Evolutionary conservation across 495 filamentous ascomycete genomes (phyloP).

Genomic region (Symbiotaphrina buchneri): DNA sequence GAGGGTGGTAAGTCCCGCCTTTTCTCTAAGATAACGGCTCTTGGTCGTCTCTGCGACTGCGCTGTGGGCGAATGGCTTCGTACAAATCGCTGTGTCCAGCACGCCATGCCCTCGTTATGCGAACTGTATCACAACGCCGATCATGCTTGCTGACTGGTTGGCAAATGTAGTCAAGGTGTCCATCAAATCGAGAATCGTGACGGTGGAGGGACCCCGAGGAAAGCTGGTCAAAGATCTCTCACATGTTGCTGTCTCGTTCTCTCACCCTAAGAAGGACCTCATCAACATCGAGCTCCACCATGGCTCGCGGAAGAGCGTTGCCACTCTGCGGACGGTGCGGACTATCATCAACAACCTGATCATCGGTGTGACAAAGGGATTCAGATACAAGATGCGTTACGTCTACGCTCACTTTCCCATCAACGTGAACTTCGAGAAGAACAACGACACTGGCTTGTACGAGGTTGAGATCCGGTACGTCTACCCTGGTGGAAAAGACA

Average conservation of each 20-base stretch:
- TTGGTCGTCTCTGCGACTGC: no score
- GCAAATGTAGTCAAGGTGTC: slow-evolving; percentile 65
- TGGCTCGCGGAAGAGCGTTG: slow-evolving; percentile 88
- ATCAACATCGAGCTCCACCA: slow-evolving; percentile 97
- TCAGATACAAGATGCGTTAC: slow-evolving; percentile 99
- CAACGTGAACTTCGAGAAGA: slow-evolving; percentile 99
- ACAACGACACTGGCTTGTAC: slow-evolving; percentile 62
- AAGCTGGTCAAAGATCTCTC: slow-evolving; percentile 90
- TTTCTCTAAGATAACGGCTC: no score
- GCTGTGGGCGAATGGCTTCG: no score
- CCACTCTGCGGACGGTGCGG: slow-evolving; percentile 91
- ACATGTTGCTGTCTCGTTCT: slow-evolving; percentile 92
- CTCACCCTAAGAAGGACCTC: slow-evolving; percentile 49
- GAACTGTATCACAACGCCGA: no score
- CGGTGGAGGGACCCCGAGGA: slow-evolving; percentile 88
- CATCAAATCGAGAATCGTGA: slow-evolving; percentile 90
- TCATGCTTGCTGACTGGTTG: slow-evolving; percentile 12
- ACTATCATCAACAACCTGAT: slow-evolving; percentile 96
- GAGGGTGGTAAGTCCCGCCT: slow-evolving; percentile 65
- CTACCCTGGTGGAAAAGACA: not conserved
- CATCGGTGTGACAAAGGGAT: slow-evolving; percentile 92
- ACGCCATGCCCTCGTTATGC: no score
- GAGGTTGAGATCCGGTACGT: slow-evolving; percentile 96
- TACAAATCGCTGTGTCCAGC: no score
- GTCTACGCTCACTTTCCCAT: slow-evolving; percentile 99